These are phyloP conservation scores for Colletotrichum aenigma DNA, from an alignment of 2,329 filamentous ascomycete species.

Conservation along the genomic window DNA sequence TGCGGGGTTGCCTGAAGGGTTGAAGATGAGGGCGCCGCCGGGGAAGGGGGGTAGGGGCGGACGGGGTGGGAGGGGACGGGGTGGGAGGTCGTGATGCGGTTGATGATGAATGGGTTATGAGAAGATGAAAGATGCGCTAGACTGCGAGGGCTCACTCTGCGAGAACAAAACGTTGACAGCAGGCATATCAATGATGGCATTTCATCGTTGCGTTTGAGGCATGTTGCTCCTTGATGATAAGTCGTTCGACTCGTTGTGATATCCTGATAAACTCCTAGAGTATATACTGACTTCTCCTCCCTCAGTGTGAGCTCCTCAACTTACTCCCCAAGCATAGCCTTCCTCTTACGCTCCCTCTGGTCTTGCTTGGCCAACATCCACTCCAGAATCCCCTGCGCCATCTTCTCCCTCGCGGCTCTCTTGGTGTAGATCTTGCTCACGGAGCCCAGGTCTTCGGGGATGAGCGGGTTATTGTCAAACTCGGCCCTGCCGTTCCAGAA, in stretches of 20 bases:
- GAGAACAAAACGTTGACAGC: not conserved
- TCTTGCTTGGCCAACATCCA: conserved; percentile 31
- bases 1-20: conserved; percentile 67
- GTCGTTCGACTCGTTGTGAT: not conserved
- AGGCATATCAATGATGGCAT: not conserved
- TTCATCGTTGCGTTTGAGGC: not conserved
- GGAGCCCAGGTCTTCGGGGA: conserved; percentile 35
- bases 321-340: not conserved
- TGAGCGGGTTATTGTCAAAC: conserved; percentile 32
- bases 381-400: conserved; percentile 43
- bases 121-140: not conserved
- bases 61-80: conserved; percentile 33
- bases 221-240: not conserved
- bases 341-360: conserved; percentile 20
- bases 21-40: conserved; percentile 53
- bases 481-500: conserved; percentile 41
- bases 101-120: not conserved
- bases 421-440: conserved; percentile 38
- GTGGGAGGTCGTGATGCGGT: not conserved
- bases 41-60: conserved; percentile 52
- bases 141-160: not conserved
- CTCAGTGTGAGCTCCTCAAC: not conserved
- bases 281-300: not conserved
- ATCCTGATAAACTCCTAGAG: not conserved
- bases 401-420: conserved; percentile 36